Evolutionary conservation across 352 stramenopile species (phyloP).

Genomic region (Achlya hypogyna): DNA sequence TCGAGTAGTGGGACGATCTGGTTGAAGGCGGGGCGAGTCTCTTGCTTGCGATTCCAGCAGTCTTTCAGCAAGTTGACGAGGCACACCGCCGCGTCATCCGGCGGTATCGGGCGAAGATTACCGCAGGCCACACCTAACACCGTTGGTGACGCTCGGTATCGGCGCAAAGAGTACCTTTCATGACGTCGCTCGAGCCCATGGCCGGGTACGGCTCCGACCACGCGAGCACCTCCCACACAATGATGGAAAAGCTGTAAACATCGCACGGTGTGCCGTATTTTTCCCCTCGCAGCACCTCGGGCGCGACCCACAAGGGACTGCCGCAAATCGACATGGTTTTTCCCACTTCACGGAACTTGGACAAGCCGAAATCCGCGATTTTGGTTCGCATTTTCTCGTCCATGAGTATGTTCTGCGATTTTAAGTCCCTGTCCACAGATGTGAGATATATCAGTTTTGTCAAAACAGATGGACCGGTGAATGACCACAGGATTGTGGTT

Average conservation of each 20-base stretch:
- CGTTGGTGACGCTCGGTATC: background rate
- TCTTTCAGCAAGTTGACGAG: constrained; percentile 58
- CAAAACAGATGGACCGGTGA: constrained; percentile 80
- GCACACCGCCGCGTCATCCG: constrained; percentile 44
- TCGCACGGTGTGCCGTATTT: constrained; percentile 76
- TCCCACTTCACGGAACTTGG: constrained; percentile 75
- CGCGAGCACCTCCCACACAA: constrained; percentile 74
- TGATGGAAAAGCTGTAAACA: constrained; percentile 86
- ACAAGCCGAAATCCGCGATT: constrained; percentile 74
- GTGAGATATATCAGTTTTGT: constrained; percentile 56
- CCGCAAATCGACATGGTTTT: constrained; percentile 85
- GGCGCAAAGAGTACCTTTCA: constrained; percentile 35
- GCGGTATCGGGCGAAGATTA: constrained; percentile 61
- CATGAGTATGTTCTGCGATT: constrained; percentile 71
- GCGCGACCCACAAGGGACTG: constrained; percentile 69
- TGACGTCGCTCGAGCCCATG: constrained; percentile 73
- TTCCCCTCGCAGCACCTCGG: constrained; percentile 67
- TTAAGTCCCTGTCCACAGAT: constrained; percentile 35
- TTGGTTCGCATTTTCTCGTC: constrained; percentile 81
- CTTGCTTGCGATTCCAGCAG: constrained; percentile 80
- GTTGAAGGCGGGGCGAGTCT: constrained; percentile 70
- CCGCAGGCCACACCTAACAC: constrained; percentile 42
- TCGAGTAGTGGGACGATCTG: constrained; percentile 74
- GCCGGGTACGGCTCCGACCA: constrained; percentile 75
- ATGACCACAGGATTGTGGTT: constrained; percentile 96